Percentiles rank a stretch among this genome's conserved stretches.
phyloP scores from a whole-genome alignment of 345 rosid genomes.

The Euphorbia peplus region DNA sequence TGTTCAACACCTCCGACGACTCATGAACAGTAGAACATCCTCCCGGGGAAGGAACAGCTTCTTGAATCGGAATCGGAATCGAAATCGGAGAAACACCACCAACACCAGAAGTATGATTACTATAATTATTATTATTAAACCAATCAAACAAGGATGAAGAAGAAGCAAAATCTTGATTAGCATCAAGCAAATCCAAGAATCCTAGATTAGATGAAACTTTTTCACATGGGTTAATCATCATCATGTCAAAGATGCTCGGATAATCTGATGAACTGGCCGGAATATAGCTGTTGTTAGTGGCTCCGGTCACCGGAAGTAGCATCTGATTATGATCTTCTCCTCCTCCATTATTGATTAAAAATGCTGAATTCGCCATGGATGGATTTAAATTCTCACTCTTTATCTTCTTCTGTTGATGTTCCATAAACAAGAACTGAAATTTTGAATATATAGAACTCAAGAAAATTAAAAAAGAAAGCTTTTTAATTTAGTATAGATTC shows the following conservation, averaged over 20 bases:
- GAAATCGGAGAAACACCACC: no score
- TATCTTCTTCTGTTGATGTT: neutral
- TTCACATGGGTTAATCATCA: constrained; percentile 24
- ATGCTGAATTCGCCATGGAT: constrained; percentile 42
- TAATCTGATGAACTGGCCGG: constrained; percentile 8
- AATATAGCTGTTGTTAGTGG: neutral
- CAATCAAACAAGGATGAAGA: constrained; percentile 51
- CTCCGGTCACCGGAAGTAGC: neutral
- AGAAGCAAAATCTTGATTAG: constrained; percentile 32
- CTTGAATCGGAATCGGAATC: no score
- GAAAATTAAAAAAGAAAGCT: neutral
- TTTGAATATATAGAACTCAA: no score
- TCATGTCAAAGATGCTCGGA: constrained; percentile 57
- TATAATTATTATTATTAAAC: no score
- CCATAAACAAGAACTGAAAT: constrained; percentile 20
- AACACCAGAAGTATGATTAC: no score
- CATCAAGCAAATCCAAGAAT: constrained; percentile 55
- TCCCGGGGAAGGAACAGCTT: constrained; percentile 4
- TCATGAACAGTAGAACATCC: constrained; percentile 42
- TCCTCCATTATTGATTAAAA: neutral
- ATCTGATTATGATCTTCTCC: neutral
- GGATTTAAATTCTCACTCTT: constrained; percentile 11
- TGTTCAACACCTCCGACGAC: constrained; percentile 71
- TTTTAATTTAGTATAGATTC: constrained; percentile 29
- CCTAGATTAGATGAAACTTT: constrained; percentile 24